Base-by-base conservation (phyloP, 2,329 filamentous ascomycete species). In the Trichoderma brevicompactum region DNA sequence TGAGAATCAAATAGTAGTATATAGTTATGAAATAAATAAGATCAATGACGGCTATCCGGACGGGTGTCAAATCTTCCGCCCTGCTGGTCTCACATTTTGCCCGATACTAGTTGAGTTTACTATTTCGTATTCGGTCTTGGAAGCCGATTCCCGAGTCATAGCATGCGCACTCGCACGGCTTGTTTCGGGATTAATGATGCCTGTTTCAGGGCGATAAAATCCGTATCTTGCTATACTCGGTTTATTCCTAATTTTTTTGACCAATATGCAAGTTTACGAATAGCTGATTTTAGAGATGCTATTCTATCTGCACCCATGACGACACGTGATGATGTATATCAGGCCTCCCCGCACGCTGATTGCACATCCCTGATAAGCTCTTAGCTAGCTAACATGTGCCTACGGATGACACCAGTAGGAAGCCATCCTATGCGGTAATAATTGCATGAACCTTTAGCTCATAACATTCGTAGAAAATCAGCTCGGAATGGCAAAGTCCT, bases 271-370 rank as follows among this genome's bases (percentile, higher is more conserved):
- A 19, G 17, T n/a, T 46, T 44, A n/a, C 8, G 7, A 59, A 38
- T 23, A 32, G 19, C 5, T n/a, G 28, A 23, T 19, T 28, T 9
- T 12, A 8, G 12, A 36, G 44, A 36, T 38, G 15, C n/a, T 34
- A 34, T 8, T 8, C 41, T 49, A 34, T 6, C 17, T 52, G 59
- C 40, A 15, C 7, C 40, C 28, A 28, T 54, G 60, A 54, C 48
- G 60, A 63, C 60, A 63, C 60, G 60, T 63, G 60, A 63, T 63
- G 40, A 44, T 41, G 32, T 36, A 17, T 49, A 59, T 40, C 56
- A 28, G 7, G 43, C 44, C 36, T 28, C 60, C 52, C 60, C 60
- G 48, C 60, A 48, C 60, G 49, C 40, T 49, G 56, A 40, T 28
- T 48, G 56, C 34, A 12, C 7, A 40, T 28, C 32, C 34, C 38